Base-by-base conservation (phyloP, 345 rosid species). In the Psidium friedrichsthalianum region DNA sequence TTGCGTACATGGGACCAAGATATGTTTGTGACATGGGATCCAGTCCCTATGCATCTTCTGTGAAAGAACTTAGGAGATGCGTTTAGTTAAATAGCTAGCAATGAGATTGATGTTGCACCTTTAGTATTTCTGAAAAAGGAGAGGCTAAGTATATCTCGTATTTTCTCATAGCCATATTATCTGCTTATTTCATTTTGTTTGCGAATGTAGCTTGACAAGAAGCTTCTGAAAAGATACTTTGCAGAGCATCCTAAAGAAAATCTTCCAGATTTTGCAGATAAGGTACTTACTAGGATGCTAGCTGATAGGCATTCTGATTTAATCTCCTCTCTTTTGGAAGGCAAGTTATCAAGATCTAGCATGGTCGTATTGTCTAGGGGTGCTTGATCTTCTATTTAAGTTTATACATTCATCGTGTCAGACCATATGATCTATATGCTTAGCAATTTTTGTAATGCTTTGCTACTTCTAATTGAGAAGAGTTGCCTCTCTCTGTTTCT, bases 221-320 rank as follows among this genome's bases (percentile, higher is more conserved):
- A 90, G 86, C 94, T 97, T 78, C 91, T 97, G 83, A 94, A 92
- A 90, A 94, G 80, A 74, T 94, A 90, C 90, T 94, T 97, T 91
- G 90, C 87, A 51, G 94, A 93, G 84, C 95, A 95, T 85, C 95
- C 93, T 56, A 88, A 88, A 40, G 95, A 92, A 53, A 89, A 93
- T 85, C 95, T 95, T 74, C 99, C 99, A 10, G 94, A 91, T 55
- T 97, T 94, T 91, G 86, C 94, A 86, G 95, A 94, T 91, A 95
- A 94, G 96, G 99, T 97, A 94, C 74, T 61, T 36, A 76, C 54
- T 61, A 56, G 86, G 56, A 76, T 69, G 53, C 87, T 56, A 51
- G 42, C 84, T 49, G 51, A 82, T 69, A 56, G 78, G 24, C 47
- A 69, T 69, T 32, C 78, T 69, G 47, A 32, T 32, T 53, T 83